phyloP scores from a whole-genome alignment of 2,329 filamentous ascomycete species.

The Fusarium sp. region DNA sequence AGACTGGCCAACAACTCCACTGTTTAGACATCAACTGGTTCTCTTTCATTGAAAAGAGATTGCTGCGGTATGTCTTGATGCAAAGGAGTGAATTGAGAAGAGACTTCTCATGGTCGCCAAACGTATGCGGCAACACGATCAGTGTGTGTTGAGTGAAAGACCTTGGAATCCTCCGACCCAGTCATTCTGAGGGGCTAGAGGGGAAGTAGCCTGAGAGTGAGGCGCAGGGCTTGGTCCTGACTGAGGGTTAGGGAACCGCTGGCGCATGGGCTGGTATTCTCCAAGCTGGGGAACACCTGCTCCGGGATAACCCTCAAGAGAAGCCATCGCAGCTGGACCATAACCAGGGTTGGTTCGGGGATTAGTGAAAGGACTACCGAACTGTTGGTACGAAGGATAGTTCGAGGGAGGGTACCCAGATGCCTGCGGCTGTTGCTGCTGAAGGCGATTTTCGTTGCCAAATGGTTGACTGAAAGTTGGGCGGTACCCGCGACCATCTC shows the following conservation, averaged over 20 bases:
- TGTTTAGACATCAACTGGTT: slow-evolving; percentile 14
- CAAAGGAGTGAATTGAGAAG: slow-evolving; percentile 19
- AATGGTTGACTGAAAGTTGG: slow-evolving; percentile 57
- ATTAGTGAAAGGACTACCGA: slow-evolving; percentile 50
- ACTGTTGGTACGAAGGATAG: slow-evolving; percentile 50
- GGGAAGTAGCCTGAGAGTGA: slow-evolving; percentile 54
- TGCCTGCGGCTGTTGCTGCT: slow-evolving; percentile 42
- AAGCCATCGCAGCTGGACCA: slow-evolving; percentile 43
- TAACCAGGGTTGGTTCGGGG: slow-evolving; percentile 48
- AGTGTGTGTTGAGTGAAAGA: slow-evolving; percentile 75
- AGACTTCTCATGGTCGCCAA: slow-evolving; percentile 9
- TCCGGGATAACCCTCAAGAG: slow-evolving; percentile 47
- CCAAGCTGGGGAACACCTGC: slow-evolving; percentile 50
- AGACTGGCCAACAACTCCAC: slow-evolving; percentile 19
- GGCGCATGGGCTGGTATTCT: slow-evolving; percentile 60
- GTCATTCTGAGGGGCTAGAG: slow-evolving; percentile 62
- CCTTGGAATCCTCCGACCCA: slow-evolving; percentile 76
- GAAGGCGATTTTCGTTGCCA: slow-evolving; percentile 56
- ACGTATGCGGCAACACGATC: slow-evolving; percentile 34
- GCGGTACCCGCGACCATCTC: slow-evolving; percentile 56
- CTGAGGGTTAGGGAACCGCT: slow-evolving; percentile 58
- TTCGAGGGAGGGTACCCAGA: slow-evolving; percentile 51
- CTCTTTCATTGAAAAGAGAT: slow-evolving; percentile 5
- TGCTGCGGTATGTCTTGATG: slow-evolving; percentile 4
- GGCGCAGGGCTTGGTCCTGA: slow-evolving; percentile 50